These are phyloP conservation scores for Calophaca sinica DNA, from an alignment of 306 rosid species.

Conservation along the genomic window DNA sequence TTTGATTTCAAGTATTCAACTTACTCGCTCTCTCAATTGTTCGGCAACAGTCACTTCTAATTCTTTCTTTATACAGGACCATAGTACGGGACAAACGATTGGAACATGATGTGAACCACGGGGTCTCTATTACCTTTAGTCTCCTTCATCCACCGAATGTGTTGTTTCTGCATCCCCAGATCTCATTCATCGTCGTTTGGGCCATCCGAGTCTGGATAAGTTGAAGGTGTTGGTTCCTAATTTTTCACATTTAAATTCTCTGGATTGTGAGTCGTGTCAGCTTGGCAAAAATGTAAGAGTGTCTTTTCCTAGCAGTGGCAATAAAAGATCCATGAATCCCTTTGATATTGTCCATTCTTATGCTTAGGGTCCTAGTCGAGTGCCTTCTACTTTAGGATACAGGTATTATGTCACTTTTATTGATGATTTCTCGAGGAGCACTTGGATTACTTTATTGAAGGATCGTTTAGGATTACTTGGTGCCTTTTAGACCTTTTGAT, in stretches of 20 bases:
- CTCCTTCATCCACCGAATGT: neutral
- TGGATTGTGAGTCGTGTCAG: neutral
- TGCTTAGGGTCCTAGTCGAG: neutral
- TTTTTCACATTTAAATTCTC: neutral
- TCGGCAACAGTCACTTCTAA: neutral
- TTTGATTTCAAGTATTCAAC: neutral
- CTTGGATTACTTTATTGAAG: too few relatives aligned
- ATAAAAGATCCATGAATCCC: neutral
- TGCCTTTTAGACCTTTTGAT: neutral
- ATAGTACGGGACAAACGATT: neutral
- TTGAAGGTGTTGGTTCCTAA: neutral
- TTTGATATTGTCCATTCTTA: neutral
- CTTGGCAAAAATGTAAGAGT: neutral
- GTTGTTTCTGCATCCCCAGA: neutral
- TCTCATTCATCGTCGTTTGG: neutral
- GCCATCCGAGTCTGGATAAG: neutral
- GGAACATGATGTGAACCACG: neutral
- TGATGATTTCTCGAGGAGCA: neutral
- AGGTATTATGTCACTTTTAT: neutral
- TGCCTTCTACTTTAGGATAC: too few relatives aligned
- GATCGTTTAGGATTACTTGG: neutral
- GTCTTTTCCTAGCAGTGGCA: neutral
- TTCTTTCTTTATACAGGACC: neutral
- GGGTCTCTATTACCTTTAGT: too few relatives aligned
- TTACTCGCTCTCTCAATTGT: neutral